These are phyloP conservation scores for Xylaria grammica DNA, from an alignment of 495 filamentous ascomycete genomes.

Conservation along the genomic window DNA sequence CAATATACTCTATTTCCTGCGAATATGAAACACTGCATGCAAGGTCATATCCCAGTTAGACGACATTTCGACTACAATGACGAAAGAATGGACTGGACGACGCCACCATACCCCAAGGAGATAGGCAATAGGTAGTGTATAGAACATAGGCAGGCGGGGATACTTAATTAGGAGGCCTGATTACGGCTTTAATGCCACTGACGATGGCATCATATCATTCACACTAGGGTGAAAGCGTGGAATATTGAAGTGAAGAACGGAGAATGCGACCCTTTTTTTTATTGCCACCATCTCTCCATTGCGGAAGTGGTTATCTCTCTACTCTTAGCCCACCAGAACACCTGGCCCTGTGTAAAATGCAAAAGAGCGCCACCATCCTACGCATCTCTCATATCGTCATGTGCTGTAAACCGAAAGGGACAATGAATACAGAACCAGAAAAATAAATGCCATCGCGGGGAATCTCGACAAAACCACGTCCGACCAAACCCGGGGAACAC, in stretches of 20 bases:
- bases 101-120: too few relatives aligned
- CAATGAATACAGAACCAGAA: neutral
- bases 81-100: too few relatives aligned
- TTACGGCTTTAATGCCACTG: neutral
- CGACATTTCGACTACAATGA: too few relatives aligned
- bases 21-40: too few relatives aligned
- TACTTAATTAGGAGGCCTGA: neutral
- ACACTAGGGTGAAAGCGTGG: too few relatives aligned
- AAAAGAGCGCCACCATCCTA: slow-evolving; percentile 16
- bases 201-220: too few relatives aligned
- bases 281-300: slow-evolving; percentile 8
- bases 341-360: slow-evolving; percentile 23
- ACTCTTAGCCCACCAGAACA: slow-evolving; percentile 17
- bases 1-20: too few relatives aligned
- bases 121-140: neutral
- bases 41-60: too few relatives aligned
- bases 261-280: slow-evolving; percentile 18
- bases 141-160: neutral
- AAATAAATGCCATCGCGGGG: slow-evolving; percentile 12
- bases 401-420: slow-evolving; percentile 12
- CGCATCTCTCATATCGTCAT: slow-evolving; percentile 23
- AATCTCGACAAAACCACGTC: slow-evolving; percentile 9
- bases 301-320: slow-evolving; percentile 18
- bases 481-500: slow-evolving; percentile 4
- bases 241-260: slow-evolving; percentile 2